These are phyloP conservation scores for Aspergillus glaucus DNA, from an alignment of 2,329 filamentous ascomycete species.

Conservation along the genomic window DNA sequence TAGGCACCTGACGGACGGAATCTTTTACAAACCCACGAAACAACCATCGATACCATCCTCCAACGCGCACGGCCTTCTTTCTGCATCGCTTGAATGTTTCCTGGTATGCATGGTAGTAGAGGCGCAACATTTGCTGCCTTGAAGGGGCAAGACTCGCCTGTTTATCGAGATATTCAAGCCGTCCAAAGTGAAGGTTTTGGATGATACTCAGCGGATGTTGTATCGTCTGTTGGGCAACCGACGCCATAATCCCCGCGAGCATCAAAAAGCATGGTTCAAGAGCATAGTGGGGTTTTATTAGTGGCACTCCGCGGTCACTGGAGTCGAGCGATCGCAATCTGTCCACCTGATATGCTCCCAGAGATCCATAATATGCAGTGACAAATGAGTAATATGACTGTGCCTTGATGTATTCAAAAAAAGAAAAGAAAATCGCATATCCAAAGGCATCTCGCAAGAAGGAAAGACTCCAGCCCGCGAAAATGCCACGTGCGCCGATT, in stretches of 20 bases:
- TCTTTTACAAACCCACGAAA: constrained; percentile 52
- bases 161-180: constrained; percentile 55
- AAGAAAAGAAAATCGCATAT: constrained; percentile 56
- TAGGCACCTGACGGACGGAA: constrained; percentile 56
- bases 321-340: constrained; percentile 20
- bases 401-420: constrained; percentile 58
- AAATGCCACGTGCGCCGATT: constrained; percentile 56
- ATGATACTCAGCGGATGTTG: constrained; percentile 55
- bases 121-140: constrained; percentile 40
- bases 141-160: constrained; percentile 40
- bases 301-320: constrained; percentile 28
- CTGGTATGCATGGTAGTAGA: constrained; percentile 56
- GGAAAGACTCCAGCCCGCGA: constrained; percentile 56
- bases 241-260: constrained; percentile 53
- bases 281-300: constrained; percentile 58
- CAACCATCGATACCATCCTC: constrained; percentile 52
- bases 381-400: constrained; percentile 58
- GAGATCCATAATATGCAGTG: constrained; percentile 50
- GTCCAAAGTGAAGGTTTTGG: constrained; percentile 55
- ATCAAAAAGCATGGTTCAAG: constrained; percentile 58
- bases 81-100: constrained; percentile 53
- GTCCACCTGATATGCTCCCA: constrained; percentile 23
- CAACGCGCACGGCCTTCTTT: constrained; percentile 44
- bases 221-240: constrained; percentile 52
- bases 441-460: constrained; percentile 57